Evolutionary conservation across 2,329 filamentous ascomycete species (phyloP), one percentile per base, ranked within the genome.

Genomic region (Lojkania enalia): DNA sequence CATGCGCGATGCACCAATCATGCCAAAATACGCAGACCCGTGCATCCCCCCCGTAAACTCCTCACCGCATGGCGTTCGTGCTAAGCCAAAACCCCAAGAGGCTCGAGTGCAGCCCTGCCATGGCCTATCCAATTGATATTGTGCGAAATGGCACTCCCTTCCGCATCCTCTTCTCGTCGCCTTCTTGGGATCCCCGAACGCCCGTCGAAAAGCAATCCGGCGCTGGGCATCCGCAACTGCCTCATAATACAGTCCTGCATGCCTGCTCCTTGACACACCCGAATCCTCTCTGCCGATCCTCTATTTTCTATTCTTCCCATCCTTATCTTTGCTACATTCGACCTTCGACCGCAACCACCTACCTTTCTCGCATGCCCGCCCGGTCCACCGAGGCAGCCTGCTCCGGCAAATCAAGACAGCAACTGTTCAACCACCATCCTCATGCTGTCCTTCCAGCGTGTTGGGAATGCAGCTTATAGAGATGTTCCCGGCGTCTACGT

Each of bases 401-500:
- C n/a, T 13, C 13, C 29, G 31, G 30, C 31, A 29, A 35, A 41
- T 18, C 48, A 39, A 30, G 32, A 16, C 21, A 15, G 11, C 9
- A 33, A 19, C 19, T 5, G 33, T 11, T 7, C 15, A 15, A 32
- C 27, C 46, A 37, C 39, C 14, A 20, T 41, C 46, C 39, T 39
- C 31, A 66, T 66, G 62, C 40, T 52, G 35, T 58, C 57, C 5
- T 63, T 58, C 46, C 55, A 61, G 35, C 53, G 55, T 27, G 49
- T 55, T 20, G 63, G 62, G 23, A 66, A 66, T 47, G 51, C 62
- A 20, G 63, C 62, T 18, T 66, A 66, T 45, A 52, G 55, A 38
- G 58, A 66, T 57, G 58, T 61, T 23, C 59, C 53, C 15, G 60
- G 62, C 16, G 60, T 66, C 39, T 66, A 66, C 38, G 57, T 61